Conservation (phyloP, 345 rosid genomes). For the Gynandropsis gynandra region DNA sequence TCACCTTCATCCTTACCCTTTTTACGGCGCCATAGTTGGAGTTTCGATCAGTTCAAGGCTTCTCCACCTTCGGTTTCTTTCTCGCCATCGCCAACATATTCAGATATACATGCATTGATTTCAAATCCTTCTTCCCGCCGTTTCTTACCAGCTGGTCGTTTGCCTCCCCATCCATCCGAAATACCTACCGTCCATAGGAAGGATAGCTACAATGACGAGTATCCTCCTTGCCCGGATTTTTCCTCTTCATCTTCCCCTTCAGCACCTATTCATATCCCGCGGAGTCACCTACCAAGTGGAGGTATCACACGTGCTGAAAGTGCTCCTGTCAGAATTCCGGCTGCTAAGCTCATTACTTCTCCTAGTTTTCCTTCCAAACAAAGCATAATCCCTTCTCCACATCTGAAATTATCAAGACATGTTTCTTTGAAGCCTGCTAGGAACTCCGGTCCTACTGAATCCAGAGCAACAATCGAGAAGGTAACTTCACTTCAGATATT, state of each 20-base stretch:
- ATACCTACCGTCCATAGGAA: conserved; percentile 39
- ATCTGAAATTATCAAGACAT: conserved; percentile 39
- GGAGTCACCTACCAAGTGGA: conserved; percentile 33
- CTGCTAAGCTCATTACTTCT: conserved; percentile 30
- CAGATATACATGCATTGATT: conserved; percentile 51
- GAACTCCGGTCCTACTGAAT: conserved; percentile 32
- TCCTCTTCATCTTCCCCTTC: conserved; percentile 70
- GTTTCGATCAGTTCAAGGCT: conserved; percentile 52
- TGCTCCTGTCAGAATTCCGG: conserved; percentile 72
- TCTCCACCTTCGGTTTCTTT: conserved; percentile 62
- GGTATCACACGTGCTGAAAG: conserved; percentile 62
- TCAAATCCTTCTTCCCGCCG: conserved; percentile 45
- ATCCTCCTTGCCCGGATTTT: conserved; percentile 48
- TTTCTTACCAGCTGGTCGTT: conserved; percentile 34
- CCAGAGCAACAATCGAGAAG: conserved; percentile 50
- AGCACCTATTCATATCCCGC: conserved; percentile 48
- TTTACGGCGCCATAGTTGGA: conserved; percentile 87
- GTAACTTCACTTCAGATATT: conserved; percentile 33
- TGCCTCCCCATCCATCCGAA: conserved; percentile 56
- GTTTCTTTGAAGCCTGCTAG: conserved; percentile 36
- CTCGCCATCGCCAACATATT: conserved; percentile 80
- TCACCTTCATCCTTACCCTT: conserved; percentile 79
- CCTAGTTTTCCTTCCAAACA: conserved; percentile 41
- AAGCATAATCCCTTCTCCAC: conserved; percentile 50
- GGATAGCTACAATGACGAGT: conserved; percentile 44